These are phyloP conservation scores for Dothistroma pini DNA, from an alignment of 2,329 filamentous ascomycete genomes.

Conservation along the genomic window DNA sequence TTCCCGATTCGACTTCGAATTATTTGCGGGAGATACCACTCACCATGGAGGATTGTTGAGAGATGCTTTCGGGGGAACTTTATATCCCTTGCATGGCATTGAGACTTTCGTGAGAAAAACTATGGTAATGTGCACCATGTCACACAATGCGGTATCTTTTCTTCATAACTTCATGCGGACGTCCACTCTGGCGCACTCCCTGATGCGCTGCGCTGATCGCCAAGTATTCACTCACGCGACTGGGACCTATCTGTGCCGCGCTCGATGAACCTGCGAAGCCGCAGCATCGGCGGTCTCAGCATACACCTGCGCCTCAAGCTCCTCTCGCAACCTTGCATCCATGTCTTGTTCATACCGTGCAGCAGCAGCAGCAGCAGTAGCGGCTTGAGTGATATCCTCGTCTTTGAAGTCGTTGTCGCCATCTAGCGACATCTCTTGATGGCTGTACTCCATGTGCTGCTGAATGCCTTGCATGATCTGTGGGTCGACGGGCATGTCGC, in stretches of 20 bases:
- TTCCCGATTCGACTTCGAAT: too few species aligned
- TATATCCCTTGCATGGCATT: background rate
- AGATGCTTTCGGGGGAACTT: background rate
- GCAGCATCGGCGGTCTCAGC: background rate
- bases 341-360: slow-evolving; percentile 1
- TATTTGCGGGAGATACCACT: background rate
- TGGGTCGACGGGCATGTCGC: slow-evolving; percentile 57
- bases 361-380: background rate
- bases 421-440: slow-evolving; percentile 1
- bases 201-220: too few species aligned
- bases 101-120: background rate
- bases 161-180: background rate
- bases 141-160: background rate
- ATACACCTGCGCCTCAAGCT: slow-evolving; percentile 10
- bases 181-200: background rate
- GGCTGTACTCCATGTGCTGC: background rate
- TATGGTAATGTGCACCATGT: background rate
- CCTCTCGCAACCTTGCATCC: slow-evolving; percentile 8
- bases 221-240: background rate
- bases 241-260: slow-evolving; percentile 1
- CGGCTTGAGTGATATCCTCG: background rate
- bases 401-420: background rate
- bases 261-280: slow-evolving; percentile 6
- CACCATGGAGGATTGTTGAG: background rate
- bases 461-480: slow-evolving; percentile 50